These are phyloP conservation scores for Nitzschia sp. DNA, from an alignment of 108 stramenopile genomes.

Conservation along the genomic window DNA sequence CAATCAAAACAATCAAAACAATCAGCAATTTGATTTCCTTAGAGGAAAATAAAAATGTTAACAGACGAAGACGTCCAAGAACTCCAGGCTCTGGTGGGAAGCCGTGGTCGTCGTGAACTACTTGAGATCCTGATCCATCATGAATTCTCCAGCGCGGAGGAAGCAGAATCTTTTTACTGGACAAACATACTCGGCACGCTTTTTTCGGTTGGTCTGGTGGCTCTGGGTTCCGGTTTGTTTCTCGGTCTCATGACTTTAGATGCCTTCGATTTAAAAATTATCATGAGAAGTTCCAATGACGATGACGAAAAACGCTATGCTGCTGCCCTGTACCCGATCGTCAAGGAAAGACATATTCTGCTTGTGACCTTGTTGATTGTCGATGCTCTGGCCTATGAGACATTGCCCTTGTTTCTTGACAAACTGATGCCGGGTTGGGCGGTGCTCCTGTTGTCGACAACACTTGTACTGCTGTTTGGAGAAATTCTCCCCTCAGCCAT, in stretches of 20 bases:
- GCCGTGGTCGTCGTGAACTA: not conserved
- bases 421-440: slow-evolving; percentile 76
- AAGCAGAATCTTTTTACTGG: slow-evolving; percentile 3
- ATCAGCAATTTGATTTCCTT: too few species aligned
- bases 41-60: too few species aligned
- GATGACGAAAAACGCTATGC: slow-evolving; percentile 45
- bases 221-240: slow-evolving; percentile 76
- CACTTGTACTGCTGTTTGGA: slow-evolving; percentile 82
- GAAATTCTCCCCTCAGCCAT: slow-evolving; percentile 75
- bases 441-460: slow-evolving; percentile 84
- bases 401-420: slow-evolving; percentile 89
- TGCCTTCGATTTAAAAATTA: slow-evolving; percentile 64
- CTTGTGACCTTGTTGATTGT: slow-evolving; percentile 88
- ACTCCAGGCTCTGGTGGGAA: not conserved
- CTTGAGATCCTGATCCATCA: slow-evolving; percentile 1
- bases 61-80: not conserved
- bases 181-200: slow-evolving; percentile 34
- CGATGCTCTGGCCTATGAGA: slow-evolving; percentile 87
- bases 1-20: too few species aligned
- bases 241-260: slow-evolving; percentile 85
- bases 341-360: slow-evolving; percentile 75
- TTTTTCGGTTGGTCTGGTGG: slow-evolving; percentile 56
- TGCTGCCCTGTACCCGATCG: slow-evolving; percentile 42
- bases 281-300: slow-evolving; percentile 43
- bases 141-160: not conserved